Evolutionary conservation across 345 rosid species (phyloP).

Genomic region (Ailanthus altissimus): DNA sequence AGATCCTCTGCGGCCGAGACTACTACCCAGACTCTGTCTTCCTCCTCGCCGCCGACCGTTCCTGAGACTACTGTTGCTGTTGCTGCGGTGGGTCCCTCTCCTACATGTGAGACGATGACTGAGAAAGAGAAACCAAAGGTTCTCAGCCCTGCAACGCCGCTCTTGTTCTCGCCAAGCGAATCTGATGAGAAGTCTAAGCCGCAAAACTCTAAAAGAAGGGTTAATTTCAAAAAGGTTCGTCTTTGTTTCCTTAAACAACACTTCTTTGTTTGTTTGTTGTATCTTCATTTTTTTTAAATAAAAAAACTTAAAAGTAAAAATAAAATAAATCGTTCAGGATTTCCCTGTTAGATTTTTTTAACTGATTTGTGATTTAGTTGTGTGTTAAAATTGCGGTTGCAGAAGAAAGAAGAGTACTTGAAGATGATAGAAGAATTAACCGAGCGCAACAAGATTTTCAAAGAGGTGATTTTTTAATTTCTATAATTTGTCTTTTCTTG

Average conservation of each 20-base stretch:
- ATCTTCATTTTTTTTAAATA: no score
- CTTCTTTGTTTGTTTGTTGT: neutral
- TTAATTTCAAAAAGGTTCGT: constrained; percentile 30
- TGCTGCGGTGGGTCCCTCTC: neutral
- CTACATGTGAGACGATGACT: neutral
- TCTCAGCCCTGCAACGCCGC: constrained; percentile 44
- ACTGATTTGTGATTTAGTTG: constrained; percentile 3
- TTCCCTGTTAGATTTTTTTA: neutral
- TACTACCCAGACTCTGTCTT: neutral
- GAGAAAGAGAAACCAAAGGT: constrained; percentile 25
- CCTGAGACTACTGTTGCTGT: neutral
- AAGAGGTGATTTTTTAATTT: constrained; percentile 18
- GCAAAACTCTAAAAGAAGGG: constrained; percentile 25
- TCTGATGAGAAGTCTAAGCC: constrained; percentile 31
- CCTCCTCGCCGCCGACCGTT: constrained; percentile 6
- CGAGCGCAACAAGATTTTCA: constrained; percentile 12
- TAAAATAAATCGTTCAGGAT: no score
- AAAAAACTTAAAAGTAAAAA: no score
- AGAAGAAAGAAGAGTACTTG: constrained; percentile 34
- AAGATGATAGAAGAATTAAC: constrained; percentile 7
- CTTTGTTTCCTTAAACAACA: neutral
- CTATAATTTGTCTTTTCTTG: constrained; percentile 19
- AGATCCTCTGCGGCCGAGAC: constrained; percentile 24
- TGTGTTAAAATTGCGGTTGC: constrained; percentile 1
- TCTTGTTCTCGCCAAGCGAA: constrained; percentile 39